Percentiles rank a stretch among this genome's conserved stretches.
phyloP scores from a whole-genome alignment of 23 red algal species.

The Gracilariopsis chorda region DNA sequence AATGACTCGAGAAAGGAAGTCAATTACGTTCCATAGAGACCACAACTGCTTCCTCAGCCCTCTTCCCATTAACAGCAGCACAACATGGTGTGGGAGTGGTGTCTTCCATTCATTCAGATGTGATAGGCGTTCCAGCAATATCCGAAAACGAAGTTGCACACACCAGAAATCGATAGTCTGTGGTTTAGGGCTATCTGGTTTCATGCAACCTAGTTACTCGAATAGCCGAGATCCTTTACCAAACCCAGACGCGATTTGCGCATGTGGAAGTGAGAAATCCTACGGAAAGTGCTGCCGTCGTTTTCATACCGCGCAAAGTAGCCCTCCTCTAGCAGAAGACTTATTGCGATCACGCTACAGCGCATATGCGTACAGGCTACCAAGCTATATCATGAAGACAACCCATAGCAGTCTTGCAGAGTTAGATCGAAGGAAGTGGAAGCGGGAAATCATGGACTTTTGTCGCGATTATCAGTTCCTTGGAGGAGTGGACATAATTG shows the following conservation, averaged over 20 bases:
- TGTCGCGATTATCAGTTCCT: conserved; percentile 87
- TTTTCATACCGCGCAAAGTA: conserved; percentile 65
- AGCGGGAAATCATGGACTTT: conserved; percentile 92
- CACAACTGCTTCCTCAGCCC: no score
- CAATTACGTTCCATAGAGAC: no score
- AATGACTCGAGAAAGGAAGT: no score
- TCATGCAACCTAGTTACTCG: not conserved
- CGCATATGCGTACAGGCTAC: conserved; percentile 80
- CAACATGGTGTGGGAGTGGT: not conserved
- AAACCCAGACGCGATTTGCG: conserved; percentile 25
- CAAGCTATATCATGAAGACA: conserved; percentile 96
- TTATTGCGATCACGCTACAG: conserved; percentile 83
- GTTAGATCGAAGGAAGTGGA: conserved; percentile 75
- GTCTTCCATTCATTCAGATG: not conserved
- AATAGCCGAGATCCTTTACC: conserved; percentile 43
- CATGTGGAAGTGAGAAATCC: conserved; percentile 72
- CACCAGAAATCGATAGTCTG: not conserved
- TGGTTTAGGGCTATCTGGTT: not conserved
- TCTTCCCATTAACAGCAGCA: no score
- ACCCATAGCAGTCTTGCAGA: conserved; percentile 68
- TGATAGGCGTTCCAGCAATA: no score
- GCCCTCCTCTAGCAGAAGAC: conserved; percentile 63
- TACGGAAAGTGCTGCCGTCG: conserved; percentile 87
- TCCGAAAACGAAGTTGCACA: no score
- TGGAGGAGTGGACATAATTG: conserved; percentile 80